phyloP scores from a whole-genome alignment of 2,329 filamentous ascomycete genomes.

The Arthrobotrys sphaeroides region DNA sequence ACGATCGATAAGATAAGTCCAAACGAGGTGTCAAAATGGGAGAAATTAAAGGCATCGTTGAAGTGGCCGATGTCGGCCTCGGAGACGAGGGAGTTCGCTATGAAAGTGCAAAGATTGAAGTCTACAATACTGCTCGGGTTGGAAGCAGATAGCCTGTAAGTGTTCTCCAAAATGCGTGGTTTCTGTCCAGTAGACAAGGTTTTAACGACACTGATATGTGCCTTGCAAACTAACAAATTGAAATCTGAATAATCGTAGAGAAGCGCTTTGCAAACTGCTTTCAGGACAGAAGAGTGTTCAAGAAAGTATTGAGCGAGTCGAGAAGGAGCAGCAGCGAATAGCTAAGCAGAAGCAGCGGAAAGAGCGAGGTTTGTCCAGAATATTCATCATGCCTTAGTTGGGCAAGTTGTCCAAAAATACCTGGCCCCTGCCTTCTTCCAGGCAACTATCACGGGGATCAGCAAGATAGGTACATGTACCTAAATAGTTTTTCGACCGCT shows the following conservation, averaged over 20 bases:
- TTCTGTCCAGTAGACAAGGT: no score
- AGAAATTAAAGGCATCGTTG: conserved; percentile 18
- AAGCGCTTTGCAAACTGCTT: conserved; percentile 4
- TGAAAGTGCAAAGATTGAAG: conserved; percentile 9
- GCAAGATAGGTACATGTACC: no score
- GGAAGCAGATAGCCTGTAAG: conserved; percentile 26
- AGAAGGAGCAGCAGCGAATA: neutral
- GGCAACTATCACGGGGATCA: no score
- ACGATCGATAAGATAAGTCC: conserved; percentile 5
- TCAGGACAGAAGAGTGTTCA: conserved; percentile 20
- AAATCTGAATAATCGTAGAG: neutral
- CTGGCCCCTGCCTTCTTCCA: no score
- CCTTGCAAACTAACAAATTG: neutral
- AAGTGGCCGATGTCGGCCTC: conserved; percentile 25
- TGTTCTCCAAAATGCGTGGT: neutral
- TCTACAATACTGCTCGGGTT: neutral
- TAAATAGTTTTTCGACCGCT: no score
- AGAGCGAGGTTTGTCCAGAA: neutral
- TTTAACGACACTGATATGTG: no score
- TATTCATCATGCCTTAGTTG: no score
- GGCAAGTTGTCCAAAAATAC: no score
- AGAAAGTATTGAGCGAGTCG: conserved; percentile 6
- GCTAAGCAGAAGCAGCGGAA: neutral
- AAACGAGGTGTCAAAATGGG: conserved; percentile 8
- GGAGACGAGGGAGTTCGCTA: conserved; percentile 1